phyloP scores from a whole-genome alignment of 1,139 yeast genomes.

The Nadsonia commutata region DNA sequence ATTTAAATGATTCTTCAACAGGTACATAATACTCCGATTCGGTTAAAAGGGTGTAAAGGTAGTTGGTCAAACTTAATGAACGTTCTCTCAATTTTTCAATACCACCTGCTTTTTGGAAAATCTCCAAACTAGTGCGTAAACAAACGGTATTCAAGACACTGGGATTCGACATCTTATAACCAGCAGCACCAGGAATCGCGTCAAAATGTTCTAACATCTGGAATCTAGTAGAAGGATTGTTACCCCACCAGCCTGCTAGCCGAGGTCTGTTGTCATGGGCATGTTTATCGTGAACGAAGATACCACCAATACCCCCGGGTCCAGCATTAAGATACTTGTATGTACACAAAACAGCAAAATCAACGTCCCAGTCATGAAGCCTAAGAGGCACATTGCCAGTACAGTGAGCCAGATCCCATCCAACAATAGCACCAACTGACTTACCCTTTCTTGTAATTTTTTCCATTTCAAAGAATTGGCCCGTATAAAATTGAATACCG shows the following conservation, averaged over 20 bases:
- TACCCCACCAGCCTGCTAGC: constrained; percentile 98
- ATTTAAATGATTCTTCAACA: constrained; percentile 15
- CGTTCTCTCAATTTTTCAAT: constrained; percentile 40
- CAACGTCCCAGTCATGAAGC: constrained; percentile 80
- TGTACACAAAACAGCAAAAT: constrained; percentile 90
- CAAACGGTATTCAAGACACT: constrained; percentile 73
- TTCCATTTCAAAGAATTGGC: constrained; percentile 67
- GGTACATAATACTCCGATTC: constrained; percentile 28
- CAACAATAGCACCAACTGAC: constrained; percentile 44
- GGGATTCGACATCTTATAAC: constrained; percentile 88
- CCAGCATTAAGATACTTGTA: constrained; percentile 86
- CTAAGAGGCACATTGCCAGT: constrained; percentile 69
- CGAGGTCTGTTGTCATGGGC: constrained; percentile 37
- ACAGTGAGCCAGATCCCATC: constrained; percentile 96
- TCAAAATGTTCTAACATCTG: constrained; percentile 67
- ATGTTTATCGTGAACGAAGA: constrained; percentile 46
- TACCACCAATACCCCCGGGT: constrained; percentile 83
- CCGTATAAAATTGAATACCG: constrained; percentile 86
- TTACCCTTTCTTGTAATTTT: constrained; percentile 51
- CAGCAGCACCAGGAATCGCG: constrained; percentile 71
- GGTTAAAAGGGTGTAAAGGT: constrained; percentile 34
- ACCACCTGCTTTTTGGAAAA: constrained; percentile 53
- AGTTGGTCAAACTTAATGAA: constrained; percentile 44
- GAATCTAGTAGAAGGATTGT: constrained; percentile 52
- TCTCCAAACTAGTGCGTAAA: constrained; percentile 46